Percentiles rank a stretch among this genome's conserved stretches.
Evolutionary conservation across 805 yeast genomes (phyloP).

Genomic region (Clavispora asparagi): DNA sequence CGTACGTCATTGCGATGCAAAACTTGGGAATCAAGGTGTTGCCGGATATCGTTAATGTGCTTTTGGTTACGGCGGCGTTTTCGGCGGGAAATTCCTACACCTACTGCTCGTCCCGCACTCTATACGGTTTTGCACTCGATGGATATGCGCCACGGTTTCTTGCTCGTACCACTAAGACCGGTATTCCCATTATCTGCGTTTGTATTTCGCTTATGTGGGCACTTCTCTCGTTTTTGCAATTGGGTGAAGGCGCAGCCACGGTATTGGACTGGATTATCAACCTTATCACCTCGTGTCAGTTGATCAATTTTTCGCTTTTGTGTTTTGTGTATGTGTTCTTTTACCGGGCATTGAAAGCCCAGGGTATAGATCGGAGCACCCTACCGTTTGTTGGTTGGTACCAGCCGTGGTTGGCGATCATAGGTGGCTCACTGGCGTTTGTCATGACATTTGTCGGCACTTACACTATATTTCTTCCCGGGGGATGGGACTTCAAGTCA

Average conservation of each 20-base stretch:
- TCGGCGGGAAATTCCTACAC: constrained; percentile 80
- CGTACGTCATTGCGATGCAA: constrained; percentile 77
- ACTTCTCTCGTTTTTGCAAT: constrained; percentile 58
- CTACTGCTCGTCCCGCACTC: constrained; percentile 70
- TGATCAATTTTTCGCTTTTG: constrained; percentile 24
- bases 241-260: constrained; percentile 25
- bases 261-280: constrained; percentile 34
- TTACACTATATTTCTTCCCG: constrained; percentile 11
- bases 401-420: constrained; percentile 22
- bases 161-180: constrained; percentile 45
- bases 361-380: constrained; percentile 13
- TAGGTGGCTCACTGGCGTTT: constrained; percentile 13
- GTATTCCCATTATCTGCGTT: constrained; percentile 45
- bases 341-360: constrained; percentile 14
- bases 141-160: constrained; percentile 71
- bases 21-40: constrained; percentile 59
- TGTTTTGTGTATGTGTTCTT: constrained; percentile 17
- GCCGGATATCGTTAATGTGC: constrained; percentile 73
- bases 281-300: constrained; percentile 25
- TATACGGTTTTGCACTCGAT: constrained; percentile 66
- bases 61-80: constrained; percentile 70
- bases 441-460: constrained; percentile 15
- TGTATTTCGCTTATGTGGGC: constrained; percentile 47
- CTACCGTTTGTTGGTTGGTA: constrained; percentile 16
- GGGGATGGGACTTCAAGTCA: constrained; percentile 9